Evolutionary conservation across 768 basidiomycete genomes (phyloP).

Genomic region (Megacollybia marginata): DNA sequence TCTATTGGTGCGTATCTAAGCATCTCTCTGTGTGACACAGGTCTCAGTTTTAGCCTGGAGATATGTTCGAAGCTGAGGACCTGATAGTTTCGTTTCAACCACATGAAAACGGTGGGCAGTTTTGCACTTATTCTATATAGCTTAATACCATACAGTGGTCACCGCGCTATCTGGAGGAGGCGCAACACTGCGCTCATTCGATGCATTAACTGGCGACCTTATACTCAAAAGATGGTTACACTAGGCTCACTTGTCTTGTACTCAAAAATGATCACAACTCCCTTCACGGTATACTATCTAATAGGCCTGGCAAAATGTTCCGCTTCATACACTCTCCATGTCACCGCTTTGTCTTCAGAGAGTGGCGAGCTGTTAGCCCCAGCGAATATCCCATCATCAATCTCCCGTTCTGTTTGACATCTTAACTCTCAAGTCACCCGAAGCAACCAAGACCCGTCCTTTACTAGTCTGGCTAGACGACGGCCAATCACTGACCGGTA

Average conservation of each 20-base stretch:
- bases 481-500: constrained; percentile 40
- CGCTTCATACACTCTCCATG: constrained; percentile 56
- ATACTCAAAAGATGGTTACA: constrained; percentile 61
- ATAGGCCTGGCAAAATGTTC: constrained; percentile 46
- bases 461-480: constrained; percentile 47
- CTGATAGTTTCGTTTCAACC: constrained; percentile 56
- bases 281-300: constrained; percentile 47
- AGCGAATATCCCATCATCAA: constrained; percentile 46
- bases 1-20: constrained; percentile 48
- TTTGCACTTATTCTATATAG: not conserved
- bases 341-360: constrained; percentile 49
- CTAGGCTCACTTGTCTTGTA: constrained; percentile 58
- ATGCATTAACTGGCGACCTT: constrained; percentile 54
- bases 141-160: constrained; percentile 37
- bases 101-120: constrained; percentile 46
- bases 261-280: constrained; percentile 50
- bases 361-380: constrained; percentile 46
- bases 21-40: not conserved
- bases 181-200: constrained; percentile 61
- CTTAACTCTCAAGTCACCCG: constrained; percentile 18
- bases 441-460: no score
- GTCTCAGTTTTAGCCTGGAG: constrained; percentile 59
- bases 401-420: constrained; percentile 21
- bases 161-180: constrained; percentile 74
- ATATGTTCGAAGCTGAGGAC: constrained; percentile 62